A percentile compares a stretch with the other conserved stretches of the same genome.
Evolutionary conservation across 805 yeast genomes (phyloP).

Genomic region (Metschnikowia borealis): DNA sequence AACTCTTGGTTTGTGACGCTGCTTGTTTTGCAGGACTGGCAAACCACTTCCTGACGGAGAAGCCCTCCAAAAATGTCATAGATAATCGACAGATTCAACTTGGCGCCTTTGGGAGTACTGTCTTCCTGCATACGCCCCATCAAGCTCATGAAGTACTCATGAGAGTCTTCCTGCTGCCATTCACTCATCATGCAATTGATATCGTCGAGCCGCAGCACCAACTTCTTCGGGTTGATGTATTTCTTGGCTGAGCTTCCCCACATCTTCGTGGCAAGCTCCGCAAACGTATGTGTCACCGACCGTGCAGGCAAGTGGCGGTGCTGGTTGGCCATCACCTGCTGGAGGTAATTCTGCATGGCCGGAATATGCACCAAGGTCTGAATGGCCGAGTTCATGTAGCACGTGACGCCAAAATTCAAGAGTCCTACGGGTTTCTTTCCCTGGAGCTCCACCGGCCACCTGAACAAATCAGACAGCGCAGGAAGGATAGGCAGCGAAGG

Average conservation of each 20-base stretch:
- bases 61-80: slow-evolving; percentile 95
- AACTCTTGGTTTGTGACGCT: slow-evolving; percentile 90
- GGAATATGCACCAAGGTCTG: slow-evolving; percentile 90
- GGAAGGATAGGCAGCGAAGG: too few species aligned
- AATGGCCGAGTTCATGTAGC: slow-evolving; percentile 93
- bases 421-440: slow-evolving; percentile 67
- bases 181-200: slow-evolving; percentile 95
- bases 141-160: slow-evolving; percentile 92
- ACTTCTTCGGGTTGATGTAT: slow-evolving; percentile 69
- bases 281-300: slow-evolving; percentile 63
- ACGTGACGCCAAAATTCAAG: slow-evolving; percentile 89
- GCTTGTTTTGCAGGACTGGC: slow-evolving; percentile 75
- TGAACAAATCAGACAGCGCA: neutral
- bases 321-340: slow-evolving; percentile 57
- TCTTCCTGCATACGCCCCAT: slow-evolving; percentile 88
- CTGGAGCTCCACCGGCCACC: slow-evolving; percentile 54
- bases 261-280: slow-evolving; percentile 66
- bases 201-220: slow-evolving; percentile 69
- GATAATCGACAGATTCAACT: slow-evolving; percentile 73
- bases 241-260: slow-evolving; percentile 42
- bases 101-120: slow-evolving; percentile 84
- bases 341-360: slow-evolving; percentile 78
- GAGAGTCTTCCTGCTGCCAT: slow-evolving; percentile 98
- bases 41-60: slow-evolving; percentile 77
- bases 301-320: slow-evolving; percentile 41